Evolutionary conservation across 352 stramenopile genomes (phyloP), one percentile per base, ranked within the genome.

Genomic region (Aphanomyces astaci): DNA sequence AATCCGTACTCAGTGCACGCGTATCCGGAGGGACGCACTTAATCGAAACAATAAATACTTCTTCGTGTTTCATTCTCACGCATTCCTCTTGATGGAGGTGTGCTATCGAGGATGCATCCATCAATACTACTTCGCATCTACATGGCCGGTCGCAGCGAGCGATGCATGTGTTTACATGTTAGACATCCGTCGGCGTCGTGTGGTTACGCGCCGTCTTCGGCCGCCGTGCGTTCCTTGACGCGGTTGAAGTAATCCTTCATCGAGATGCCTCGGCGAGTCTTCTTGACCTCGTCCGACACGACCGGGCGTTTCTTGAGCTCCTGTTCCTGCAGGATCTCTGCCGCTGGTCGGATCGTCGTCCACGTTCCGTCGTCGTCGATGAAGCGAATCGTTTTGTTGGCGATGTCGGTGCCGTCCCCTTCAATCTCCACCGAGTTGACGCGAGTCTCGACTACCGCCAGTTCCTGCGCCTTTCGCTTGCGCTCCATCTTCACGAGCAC

Each of bases 211-310:
- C n/a, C 22, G 28, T 66, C 31, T 28, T 66, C 56, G 15, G 19
- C 53, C 2, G 55, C 66, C 15, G 36, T 55, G 28, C 62, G 53
- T 46, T 78, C 74, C 72, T 92, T 92, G 49, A 94, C 84, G 56
- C 86, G 86, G 66, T 92, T 82, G 57, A 94, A 90, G 73, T 94
- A 94, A 57, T 94, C 86, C 66, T 94, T 90, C 31, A 94, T 81
- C 40, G 86, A 84, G 51, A 94, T 88, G 27, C 86, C 86, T 64
- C 87, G 88, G 64, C 86, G 83, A 9, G 74, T 74, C 15, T 79
- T 78, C 72, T 94, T 94, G 19, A 82, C 78, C 45, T 88, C 81
- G 2, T 81, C 75, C 11, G 84, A 81, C 2, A 94, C 81, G 7
- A 80, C 66, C 0, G 78, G 75, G 46, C 62, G 46, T 19, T 46